A percentile compares a stretch with the other conserved stretches of the same genome.
Evolutionary conservation across 768 basidiomycete species (phyloP).

Genomic region (Leccinum broughii): DNA sequence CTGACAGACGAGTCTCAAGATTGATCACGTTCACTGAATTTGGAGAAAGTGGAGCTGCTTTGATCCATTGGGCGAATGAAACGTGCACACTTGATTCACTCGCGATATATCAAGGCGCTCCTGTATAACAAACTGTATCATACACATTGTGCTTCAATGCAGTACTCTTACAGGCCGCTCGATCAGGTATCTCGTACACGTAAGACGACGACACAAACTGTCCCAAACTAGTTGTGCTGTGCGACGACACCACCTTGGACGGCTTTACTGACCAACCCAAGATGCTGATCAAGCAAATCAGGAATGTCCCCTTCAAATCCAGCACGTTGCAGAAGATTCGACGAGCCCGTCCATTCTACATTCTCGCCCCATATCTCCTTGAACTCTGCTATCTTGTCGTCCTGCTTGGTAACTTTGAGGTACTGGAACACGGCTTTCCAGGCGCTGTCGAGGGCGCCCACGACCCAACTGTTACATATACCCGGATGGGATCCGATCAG

Average conservation of each 20-base stretch:
- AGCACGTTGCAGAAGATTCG: neutral
- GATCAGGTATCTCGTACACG: too few relatives aligned
- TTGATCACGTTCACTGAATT: too few relatives aligned
- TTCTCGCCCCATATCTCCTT: conserved; percentile 33
- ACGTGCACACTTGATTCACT: too few relatives aligned
- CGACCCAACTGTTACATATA: conserved; percentile 35
- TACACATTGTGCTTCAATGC: neutral
- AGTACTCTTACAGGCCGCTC: neutral
- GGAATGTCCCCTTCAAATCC: neutral
- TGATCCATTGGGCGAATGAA: too few relatives aligned
- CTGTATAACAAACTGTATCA: neutral
- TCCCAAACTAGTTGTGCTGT: neutral
- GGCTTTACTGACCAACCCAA: neutral
- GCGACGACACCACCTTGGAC: neutral
- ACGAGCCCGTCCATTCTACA: conserved; percentile 26
- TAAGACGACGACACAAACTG: too few relatives aligned
- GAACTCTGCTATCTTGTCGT: conserved; percentile 18
- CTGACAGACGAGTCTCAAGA: too few relatives aligned
- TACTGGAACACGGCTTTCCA: conserved; percentile 36
- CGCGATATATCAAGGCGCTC: too few relatives aligned
- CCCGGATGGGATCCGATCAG: neutral
- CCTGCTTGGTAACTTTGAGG: conserved; percentile 15
- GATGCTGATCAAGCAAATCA: conserved; percentile 13
- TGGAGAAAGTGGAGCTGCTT: too few relatives aligned
- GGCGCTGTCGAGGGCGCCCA: conserved; percentile 40